Evolutionary conservation across 2,329 filamentous ascomycete species (phyloP), one percentile per base, ranked within the genome.

Genomic region (Cladosporium sp.): DNA sequence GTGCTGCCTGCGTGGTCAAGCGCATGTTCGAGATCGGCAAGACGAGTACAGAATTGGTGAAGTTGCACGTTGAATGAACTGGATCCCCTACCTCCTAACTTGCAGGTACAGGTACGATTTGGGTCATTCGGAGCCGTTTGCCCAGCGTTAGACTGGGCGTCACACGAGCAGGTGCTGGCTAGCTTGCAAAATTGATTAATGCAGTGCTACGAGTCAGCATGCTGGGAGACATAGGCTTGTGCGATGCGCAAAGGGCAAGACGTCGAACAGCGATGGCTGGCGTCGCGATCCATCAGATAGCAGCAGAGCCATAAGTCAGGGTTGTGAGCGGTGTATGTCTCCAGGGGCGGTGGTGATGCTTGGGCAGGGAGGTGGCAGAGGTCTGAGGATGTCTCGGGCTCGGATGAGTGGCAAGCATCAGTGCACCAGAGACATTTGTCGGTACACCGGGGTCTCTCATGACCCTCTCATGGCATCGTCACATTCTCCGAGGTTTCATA

Each of bases 181-280:
- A 54, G 51, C 51, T 54, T 21, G 51, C 51, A 21, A 32, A 32
- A 54, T 30, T 32, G 28, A 30, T 28, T 30, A 28, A 54, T 54
- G 51, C 51, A n/a, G 51, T 54, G 51, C 26, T 30, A 54, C 30
- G 32, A 18, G 51, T 54, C 25, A 54, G 51, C 51, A 54, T 54
- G 51, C 51, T 54, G 51, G 51, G 51, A 54, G 51, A 54, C 51
- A 32, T 54, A 32, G 51, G 51, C 26, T 54, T 54, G 51, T 54
- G 51, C 51, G 51, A 54, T 54, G 51, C 26, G 8, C 18, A 21
- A 32, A 32, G 5, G 14, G 51, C 16, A 8, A 54, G 28, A 32
- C 3, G 51, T 21, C n/a, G n/a, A 32, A 18, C 14, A 21, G 8
- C 11, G 8, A 32, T 46, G 51, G 51, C 30, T 30, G 51, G 51